Evolutionary conservation across 176 grass and related monocot genomes (phyloP).

Genomic region (Oryza australiensis): DNA sequence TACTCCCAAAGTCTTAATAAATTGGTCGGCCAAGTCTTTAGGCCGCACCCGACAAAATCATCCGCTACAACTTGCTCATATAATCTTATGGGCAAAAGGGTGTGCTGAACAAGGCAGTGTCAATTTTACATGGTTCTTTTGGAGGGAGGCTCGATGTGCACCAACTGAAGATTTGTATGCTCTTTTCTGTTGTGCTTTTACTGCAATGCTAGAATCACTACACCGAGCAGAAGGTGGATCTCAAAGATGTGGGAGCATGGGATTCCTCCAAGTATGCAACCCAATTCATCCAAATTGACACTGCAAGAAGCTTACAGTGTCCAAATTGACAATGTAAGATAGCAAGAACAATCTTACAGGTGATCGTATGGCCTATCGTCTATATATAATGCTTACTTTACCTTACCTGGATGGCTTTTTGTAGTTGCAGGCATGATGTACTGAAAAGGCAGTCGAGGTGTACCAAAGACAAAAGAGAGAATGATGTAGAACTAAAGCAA

Average conservation of each 20-base stretch:
- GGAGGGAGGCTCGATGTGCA: slow-evolving; percentile 60
- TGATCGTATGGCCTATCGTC: background rate
- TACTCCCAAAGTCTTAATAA: too few species aligned
- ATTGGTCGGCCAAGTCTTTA: too few species aligned
- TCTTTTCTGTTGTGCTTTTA: slow-evolving; percentile 63
- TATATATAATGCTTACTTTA: slow-evolving; percentile 68
- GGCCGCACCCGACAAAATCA: too few species aligned
- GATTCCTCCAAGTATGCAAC: slow-evolving; percentile 57
- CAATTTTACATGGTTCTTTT: slow-evolving; percentile 65
- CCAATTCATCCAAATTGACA: background rate
- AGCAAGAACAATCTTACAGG: slow-evolving; percentile 28
- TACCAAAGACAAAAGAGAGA: slow-evolving; percentile 82
- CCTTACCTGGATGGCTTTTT: slow-evolving; percentile 41
- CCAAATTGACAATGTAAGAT: background rate
- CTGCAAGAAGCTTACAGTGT: background rate
- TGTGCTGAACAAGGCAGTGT: slow-evolving; percentile 57
- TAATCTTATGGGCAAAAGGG: slow-evolving; percentile 62
- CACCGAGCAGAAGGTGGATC: slow-evolving; percentile 74
- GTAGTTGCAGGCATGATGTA: slow-evolving; percentile 62
- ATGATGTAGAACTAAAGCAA: slow-evolving; percentile 53
- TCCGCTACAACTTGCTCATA: slow-evolving; percentile 49
- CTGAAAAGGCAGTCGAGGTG: slow-evolving; percentile 71
- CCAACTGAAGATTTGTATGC: slow-evolving; percentile 90
- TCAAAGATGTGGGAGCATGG: slow-evolving; percentile 80
- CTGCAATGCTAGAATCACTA: slow-evolving; percentile 50